Evolutionary conservation across 192 early-diverging fungal species (phyloP), one percentile per base, ranked within the genome.

Genomic region (Cladochytrium replicatum): DNA sequence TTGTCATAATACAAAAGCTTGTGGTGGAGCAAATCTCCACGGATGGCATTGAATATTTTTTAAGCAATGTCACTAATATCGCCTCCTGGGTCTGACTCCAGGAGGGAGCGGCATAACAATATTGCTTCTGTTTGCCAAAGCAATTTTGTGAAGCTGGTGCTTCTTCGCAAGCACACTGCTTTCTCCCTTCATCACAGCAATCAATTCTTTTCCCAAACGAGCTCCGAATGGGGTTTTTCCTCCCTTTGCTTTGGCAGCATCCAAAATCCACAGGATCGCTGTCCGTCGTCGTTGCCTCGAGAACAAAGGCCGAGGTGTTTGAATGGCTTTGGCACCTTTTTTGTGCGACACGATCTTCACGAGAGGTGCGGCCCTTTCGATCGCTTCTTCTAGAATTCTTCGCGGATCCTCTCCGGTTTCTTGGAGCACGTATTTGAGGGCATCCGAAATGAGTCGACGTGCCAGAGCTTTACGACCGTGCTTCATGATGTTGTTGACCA

Each of bases 401-500:
- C 75, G 75, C 7, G 93, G 86, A 51, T 90, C 75, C 28, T 50
- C 23, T 3, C 43, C 37, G 17, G 63, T 52, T 32, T 61, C 9
- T 56, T 56, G 34, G 74, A 75, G 25, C 34, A 97, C 83, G 44
- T 82, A 67, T 25, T 69, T 47, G 29, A 93, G 57, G 5, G 87
- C 86, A 48, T 77, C 74, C 5, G 64, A 57, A 1, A 94, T 64
- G 15, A 80, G 60, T 4, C 78, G 55, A 38, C 84, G 77, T 5
- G 91, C 87, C 4, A 65, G 72, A 5, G 80, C 74, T 61, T 94
- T 97, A 65, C 91, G 89, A 28, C 93, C 93, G 50, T 91, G 78
- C 37, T 50, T 81, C 91, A 95, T 95, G 46, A 95, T 77, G 51
- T 83, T 90, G 67, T 91, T 93, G 31, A 89, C 85, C 6, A 91